These are phyloP conservation scores for Arthrobotrys musiformis DNA, from an alignment of 2,329 filamentous ascomycete species.

Conservation along the genomic window DNA sequence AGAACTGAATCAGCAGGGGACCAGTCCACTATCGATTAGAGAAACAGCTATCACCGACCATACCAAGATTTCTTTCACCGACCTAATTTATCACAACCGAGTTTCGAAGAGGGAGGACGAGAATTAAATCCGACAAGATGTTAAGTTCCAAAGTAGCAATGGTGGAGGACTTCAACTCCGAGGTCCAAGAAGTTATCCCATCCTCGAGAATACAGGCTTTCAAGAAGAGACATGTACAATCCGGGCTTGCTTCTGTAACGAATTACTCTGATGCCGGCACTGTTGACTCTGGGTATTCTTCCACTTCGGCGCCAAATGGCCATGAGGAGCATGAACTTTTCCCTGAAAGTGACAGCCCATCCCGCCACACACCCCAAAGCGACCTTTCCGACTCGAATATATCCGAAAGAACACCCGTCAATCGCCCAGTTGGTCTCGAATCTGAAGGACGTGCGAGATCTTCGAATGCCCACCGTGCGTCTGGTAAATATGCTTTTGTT, in stretches of 20 bases:
- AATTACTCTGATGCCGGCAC: constrained; percentile 58
- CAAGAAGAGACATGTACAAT: constrained; percentile 57
- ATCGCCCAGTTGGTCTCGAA: constrained; percentile 49
- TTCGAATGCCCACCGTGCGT: constrained; percentile 51
- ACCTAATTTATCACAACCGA: constrained; percentile 17
- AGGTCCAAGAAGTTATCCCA: constrained; percentile 58
- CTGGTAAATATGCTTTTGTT: constrained; percentile 55
- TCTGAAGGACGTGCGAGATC: constrained; percentile 48
- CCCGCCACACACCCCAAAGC: constrained; percentile 57
- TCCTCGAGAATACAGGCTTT: constrained; percentile 54
- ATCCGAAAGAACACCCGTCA: constrained; percentile 56
- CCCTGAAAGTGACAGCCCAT: constrained; percentile 47
- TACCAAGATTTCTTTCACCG: constrained; percentile 5
- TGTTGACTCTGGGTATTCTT: constrained; percentile 59
- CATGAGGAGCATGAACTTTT: constrained; percentile 46
- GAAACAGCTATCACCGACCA: constrained; percentile 18
- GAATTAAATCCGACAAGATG: constrained; percentile 30
- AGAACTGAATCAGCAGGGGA: constrained; percentile 49
- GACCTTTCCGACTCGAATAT: constrained; percentile 57
- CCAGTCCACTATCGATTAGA: constrained; percentile 46
- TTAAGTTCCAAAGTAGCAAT: constrained; percentile 45
- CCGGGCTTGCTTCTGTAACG: constrained; percentile 56
- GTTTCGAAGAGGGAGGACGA: constrained; percentile 11
- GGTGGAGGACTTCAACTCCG: constrained; percentile 60
- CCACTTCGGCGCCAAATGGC: constrained; percentile 57